Percentiles rank a stretch among this genome's conserved stretches.
Conservation (phyloP, 1,284 basidiomycete genomes). For the Erythrobasidium hasegawianum region DNA sequence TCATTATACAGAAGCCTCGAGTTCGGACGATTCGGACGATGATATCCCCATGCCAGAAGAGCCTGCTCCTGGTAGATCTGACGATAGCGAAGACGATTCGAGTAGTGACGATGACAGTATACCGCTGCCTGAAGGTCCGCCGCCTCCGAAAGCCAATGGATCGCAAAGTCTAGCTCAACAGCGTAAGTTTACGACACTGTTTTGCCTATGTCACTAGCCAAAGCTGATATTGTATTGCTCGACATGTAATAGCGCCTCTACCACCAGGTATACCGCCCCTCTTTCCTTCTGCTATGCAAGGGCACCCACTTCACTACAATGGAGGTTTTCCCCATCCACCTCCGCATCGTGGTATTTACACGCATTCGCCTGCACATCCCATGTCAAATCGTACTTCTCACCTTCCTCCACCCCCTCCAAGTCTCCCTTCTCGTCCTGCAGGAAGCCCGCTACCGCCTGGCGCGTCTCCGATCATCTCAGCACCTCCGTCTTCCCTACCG, state of each 20-base stretch:
- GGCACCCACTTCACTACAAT: constrained; percentile 11
- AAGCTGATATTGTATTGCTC: background rate
- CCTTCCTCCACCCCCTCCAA: constrained; percentile 14
- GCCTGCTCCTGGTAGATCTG: constrained; percentile 40
- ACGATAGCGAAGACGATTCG: constrained; percentile 23
- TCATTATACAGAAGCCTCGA: constrained; percentile 2
- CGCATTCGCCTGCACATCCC: constrained; percentile 38
- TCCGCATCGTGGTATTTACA: constrained; percentile 44
- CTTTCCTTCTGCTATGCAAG: constrained; percentile 27
- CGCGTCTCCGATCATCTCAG: constrained; percentile 10
- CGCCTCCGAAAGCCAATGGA: constrained; percentile 39
- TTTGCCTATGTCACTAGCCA: too few relatives aligned
- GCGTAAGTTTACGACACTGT: too few relatives aligned
- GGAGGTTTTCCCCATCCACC: constrained; percentile 38
- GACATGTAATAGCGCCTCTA: constrained; percentile 29
- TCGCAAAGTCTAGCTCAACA: background rate
- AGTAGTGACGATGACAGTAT: constrained; percentile 48
- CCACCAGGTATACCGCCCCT: constrained; percentile 34
- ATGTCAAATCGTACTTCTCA: constrained; percentile 16
- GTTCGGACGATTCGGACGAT: constrained; percentile 22
- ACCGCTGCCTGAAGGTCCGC: constrained; percentile 41
- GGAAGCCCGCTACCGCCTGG: constrained; percentile 25
- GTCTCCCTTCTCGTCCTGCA: constrained; percentile 32
- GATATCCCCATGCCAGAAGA: constrained; percentile 69
- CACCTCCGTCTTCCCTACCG: constrained; percentile 36